These are phyloP conservation scores for Alloteropsis angusta DNA, from an alignment of 202 grass and related monocot species.

Conservation along the genomic window DNA sequence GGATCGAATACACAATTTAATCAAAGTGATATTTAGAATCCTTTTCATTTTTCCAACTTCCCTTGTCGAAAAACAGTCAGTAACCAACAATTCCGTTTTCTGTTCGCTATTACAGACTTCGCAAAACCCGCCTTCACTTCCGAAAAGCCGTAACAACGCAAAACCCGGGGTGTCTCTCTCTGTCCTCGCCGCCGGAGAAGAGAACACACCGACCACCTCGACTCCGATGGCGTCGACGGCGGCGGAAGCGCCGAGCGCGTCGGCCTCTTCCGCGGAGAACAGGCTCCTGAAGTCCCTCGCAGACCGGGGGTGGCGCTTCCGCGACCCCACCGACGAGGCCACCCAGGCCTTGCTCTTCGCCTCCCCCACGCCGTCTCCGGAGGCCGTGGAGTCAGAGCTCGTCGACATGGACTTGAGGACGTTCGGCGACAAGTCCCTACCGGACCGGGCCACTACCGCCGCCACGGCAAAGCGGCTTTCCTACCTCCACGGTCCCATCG, in stretches of 20 bases:
- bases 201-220: no score
- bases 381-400: slow-evolving; percentile 61
- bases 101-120: neutral
- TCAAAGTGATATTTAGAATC: neutral
- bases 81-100: neutral
- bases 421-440: slow-evolving; percentile 52
- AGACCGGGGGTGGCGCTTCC: slow-evolving; percentile 56
- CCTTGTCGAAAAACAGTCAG: no score
- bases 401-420: slow-evolving; percentile 51
- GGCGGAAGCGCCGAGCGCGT: slow-evolving; percentile 1
- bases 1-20: no score
- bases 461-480: slow-evolving; percentile 33
- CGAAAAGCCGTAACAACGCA: neutral
- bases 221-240: neutral
- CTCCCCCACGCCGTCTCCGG: slow-evolving; percentile 28
- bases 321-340: slow-evolving; percentile 35
- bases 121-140: neutral
- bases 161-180: neutral
- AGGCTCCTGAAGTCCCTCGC: slow-evolving; percentile 37
- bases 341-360: slow-evolving; percentile 34
- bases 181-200: slow-evolving; percentile 21
- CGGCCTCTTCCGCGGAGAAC: neutral
- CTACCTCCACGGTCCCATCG: slow-evolving; percentile 57
- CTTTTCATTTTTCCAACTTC: neutral
- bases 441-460: slow-evolving; percentile 27